A percentile compares a stretch with the other conserved stretches of the same genome.
phyloP scores from a whole-genome alignment of 345 rosid species.

The Tarenaya hassleriana region DNA sequence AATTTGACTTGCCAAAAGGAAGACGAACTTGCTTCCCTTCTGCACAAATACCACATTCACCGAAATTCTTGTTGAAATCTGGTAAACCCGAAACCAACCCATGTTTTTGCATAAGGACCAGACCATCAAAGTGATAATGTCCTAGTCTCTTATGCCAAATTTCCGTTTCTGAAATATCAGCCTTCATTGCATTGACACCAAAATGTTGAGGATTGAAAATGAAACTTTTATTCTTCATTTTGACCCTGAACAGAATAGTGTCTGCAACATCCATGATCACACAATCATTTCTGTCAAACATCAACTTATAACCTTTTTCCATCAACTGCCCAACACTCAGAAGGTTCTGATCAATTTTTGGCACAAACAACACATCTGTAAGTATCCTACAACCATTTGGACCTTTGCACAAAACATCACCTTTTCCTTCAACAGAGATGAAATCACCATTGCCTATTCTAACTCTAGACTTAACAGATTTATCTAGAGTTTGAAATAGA shows the following conservation, averaged over 20 bases:
- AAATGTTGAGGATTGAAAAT: too few species aligned
- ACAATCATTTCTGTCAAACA: too few species aligned
- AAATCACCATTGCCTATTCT: not conserved
- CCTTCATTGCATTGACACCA: slow-evolving; percentile 4
- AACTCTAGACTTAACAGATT: not conserved
- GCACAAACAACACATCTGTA: not conserved
- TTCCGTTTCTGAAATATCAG: not conserved
- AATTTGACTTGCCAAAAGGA: not conserved
- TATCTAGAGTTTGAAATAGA: not conserved
- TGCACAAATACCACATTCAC: too few species aligned
- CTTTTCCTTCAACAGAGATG: not conserved
- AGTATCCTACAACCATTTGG: not conserved
- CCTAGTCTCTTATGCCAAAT: not conserved
- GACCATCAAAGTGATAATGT: too few species aligned
- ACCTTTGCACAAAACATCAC: not conserved
- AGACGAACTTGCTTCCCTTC: too few species aligned
- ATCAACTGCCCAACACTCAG: not conserved
- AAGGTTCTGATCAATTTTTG: slow-evolving; percentile 3
- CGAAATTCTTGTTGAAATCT: too few species aligned
- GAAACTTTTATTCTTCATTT: not conserved
- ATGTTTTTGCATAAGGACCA: too few species aligned
- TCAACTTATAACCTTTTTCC: not conserved
- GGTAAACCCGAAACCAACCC: too few species aligned
- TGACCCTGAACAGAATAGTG: not conserved
- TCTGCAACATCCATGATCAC: too few species aligned